Evolutionary conservation across 2,329 filamentous ascomycete genomes (phyloP).

Genomic region (Ascosphaera acerosa): DNA sequence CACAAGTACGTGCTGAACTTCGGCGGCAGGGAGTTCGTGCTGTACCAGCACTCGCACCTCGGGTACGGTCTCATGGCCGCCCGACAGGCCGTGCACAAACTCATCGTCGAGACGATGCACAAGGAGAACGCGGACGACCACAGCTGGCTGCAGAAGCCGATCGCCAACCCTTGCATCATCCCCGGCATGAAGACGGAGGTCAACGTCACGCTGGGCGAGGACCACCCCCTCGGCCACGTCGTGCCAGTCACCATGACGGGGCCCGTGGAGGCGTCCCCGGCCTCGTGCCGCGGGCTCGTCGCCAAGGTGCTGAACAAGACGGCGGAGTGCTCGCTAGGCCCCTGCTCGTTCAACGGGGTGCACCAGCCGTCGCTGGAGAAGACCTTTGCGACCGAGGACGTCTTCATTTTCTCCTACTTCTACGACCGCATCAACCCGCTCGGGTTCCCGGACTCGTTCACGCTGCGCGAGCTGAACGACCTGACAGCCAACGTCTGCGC

Average conservation of each 20-base stretch:
- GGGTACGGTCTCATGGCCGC: constrained; percentile 94
- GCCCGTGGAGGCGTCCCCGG: constrained; percentile 40
- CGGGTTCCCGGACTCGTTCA: constrained; percentile 97
- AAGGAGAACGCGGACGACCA: constrained; percentile 33
- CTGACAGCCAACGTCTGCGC: constrained; percentile 65
- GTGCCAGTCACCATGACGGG: constrained; percentile 70
- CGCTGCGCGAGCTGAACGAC: constrained; percentile 67
- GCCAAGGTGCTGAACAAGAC: constrained; percentile 86
- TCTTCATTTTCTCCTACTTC: constrained; percentile 96
- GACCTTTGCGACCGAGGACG: constrained; percentile 74
- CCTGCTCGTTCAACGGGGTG: constrained; percentile 96
- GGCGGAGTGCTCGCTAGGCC: constrained; percentile 49
- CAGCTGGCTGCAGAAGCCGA: constrained; percentile 42
- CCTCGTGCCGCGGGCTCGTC: constrained; percentile 71
- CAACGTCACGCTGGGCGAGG: constrained; percentile 41
- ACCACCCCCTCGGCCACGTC: constrained; percentile 37
- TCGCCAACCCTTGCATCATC: constrained; percentile 66
- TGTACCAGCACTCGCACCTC: constrained; percentile 96
- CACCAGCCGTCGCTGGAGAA: constrained; percentile 81
- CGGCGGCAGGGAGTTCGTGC: constrained; percentile 66
- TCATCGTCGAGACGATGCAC: constrained; percentile 46
- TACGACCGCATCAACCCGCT: constrained; percentile 83
- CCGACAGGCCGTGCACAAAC: constrained; percentile 58
- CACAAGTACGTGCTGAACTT: constrained; percentile 90
- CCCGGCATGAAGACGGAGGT: constrained; percentile 54